Conservation (phyloP, 2,329 filamentous ascomycete species). For the Dendryphion nanum region DNA sequence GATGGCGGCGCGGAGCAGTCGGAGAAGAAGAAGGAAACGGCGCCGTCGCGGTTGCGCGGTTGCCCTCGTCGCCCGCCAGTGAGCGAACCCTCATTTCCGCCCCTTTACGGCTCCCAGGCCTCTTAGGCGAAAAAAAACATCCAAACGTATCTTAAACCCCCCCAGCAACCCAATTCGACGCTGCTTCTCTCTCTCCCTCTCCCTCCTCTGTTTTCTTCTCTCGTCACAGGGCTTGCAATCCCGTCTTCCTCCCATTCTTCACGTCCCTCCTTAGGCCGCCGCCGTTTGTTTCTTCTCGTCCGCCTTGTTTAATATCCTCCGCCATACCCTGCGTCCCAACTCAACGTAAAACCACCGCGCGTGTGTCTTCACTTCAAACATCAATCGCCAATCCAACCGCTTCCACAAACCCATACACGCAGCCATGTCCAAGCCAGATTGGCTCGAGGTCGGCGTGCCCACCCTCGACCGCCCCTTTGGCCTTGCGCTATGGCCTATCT, state of each 20-base stretch:
- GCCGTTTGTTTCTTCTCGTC: slow-evolving; percentile 12
- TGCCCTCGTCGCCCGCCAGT: too few relatives aligned
- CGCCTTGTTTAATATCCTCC: slow-evolving; percentile 3
- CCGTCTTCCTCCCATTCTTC: slow-evolving; percentile 12
- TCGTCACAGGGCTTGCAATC: not conserved
- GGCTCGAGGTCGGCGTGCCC: slow-evolving; percentile 58
- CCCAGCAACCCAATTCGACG: too few relatives aligned
- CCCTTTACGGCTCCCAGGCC: too few relatives aligned
- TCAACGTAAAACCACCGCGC: too few relatives aligned
- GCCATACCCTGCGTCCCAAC: too few relatives aligned
- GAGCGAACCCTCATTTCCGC: too few relatives aligned
- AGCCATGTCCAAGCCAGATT: slow-evolving; percentile 54
- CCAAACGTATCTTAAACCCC: too few relatives aligned
- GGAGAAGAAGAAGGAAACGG: too few relatives aligned
- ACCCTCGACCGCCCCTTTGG: slow-evolving; percentile 92
- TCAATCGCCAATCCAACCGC: not conserved
- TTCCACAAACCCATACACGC: too few relatives aligned
- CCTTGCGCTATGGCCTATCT: slow-evolving; percentile 88
- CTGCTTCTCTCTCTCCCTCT: slow-evolving; percentile 1
- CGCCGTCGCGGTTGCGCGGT: too few relatives aligned
- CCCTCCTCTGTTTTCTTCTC: not conserved
- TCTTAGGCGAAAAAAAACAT: too few relatives aligned
- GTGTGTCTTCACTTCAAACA: not conserved
- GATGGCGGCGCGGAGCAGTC: too few relatives aligned
- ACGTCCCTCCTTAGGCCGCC: slow-evolving; percentile 37